A percentile compares a stretch with the other conserved stretches of the same genome.
phyloP scores from a whole-genome alignment of 2,329 filamentous ascomycete species.

The Pezicula radicicola region DNA sequence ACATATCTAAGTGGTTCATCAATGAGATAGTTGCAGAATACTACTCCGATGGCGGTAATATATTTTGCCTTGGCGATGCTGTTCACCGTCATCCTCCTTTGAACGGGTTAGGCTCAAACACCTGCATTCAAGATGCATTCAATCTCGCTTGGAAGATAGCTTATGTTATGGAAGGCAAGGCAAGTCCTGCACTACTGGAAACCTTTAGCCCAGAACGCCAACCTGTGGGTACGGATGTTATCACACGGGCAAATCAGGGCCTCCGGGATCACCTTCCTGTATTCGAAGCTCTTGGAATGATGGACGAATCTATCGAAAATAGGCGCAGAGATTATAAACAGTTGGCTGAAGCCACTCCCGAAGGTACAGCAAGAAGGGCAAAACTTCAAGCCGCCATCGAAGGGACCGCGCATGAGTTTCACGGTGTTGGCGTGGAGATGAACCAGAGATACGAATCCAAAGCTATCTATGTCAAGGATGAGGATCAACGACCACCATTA shows the following conservation, averaged over 20 bases:
- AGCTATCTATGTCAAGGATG: conserved; percentile 43
- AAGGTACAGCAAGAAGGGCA: conserved; percentile 35
- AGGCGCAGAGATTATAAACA: conserved; percentile 37
- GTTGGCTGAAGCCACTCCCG: conserved; percentile 33
- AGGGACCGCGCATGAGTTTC: conserved; percentile 45
- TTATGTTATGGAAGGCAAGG: conserved; percentile 40
- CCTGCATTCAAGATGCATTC: conserved; percentile 54
- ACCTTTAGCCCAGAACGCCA: conserved; percentile 45
- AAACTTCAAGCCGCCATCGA: conserved; percentile 39
- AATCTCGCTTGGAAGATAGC: conserved; percentile 55
- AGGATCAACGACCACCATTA: conserved; percentile 25
- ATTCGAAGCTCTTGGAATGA: conserved; percentile 43
- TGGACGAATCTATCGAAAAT: conserved; percentile 33
- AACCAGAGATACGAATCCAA: conserved; percentile 49
- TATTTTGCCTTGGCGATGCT: conserved; percentile 54
- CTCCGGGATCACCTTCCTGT: conserved; percentile 47
- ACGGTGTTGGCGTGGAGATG: conserved; percentile 57
- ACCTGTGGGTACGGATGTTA: conserved; percentile 42
- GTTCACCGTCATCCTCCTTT: conserved; percentile 56
- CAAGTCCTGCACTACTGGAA: conserved; percentile 35
- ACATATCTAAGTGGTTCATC: conserved; percentile 55
- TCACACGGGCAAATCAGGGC: conserved; percentile 55
- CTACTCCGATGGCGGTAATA: conserved; percentile 36
- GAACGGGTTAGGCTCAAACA: conserved; percentile 56
- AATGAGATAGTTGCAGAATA: conserved; percentile 58